These are phyloP conservation scores for Carex scoparia DNA, from an alignment of 176 grass and related monocot genomes.

Conservation along the genomic window DNA sequence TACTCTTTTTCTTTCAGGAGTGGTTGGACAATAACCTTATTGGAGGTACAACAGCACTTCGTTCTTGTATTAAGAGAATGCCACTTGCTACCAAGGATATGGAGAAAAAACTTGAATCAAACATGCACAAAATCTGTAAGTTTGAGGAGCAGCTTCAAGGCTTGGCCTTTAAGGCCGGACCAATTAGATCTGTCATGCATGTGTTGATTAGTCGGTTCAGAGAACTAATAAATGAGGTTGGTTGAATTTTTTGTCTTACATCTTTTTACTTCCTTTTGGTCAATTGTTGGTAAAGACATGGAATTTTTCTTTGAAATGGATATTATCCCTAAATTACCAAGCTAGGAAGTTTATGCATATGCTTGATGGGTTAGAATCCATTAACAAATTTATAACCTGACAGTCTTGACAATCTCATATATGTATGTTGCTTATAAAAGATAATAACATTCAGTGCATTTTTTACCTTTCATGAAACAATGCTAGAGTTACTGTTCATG, in stretches of 20 bases:
- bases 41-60: constrained; percentile 37
- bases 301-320: neutral
- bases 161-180: constrained; percentile 31
- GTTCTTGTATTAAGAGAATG: constrained; percentile 29
- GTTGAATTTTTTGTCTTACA: constrained; percentile 11
- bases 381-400: neutral
- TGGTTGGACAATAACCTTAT: constrained; percentile 60
- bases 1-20: constrained; percentile 46
- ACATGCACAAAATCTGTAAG: constrained; percentile 42
- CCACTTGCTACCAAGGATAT: constrained; percentile 62
- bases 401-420: neutral
- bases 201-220: constrained; percentile 52
- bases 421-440: neutral
- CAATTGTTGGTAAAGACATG: neutral
- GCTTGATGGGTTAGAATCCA: neutral
- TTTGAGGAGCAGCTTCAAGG: constrained; percentile 46
- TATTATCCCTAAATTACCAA: neutral
- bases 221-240: constrained; percentile 67
- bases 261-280: neutral
- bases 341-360: neutral
- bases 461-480: neutral
- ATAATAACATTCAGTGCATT: neutral
- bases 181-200: constrained; percentile 51
- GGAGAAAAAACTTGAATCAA: constrained; percentile 51
- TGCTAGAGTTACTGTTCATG: neutral